Base-by-base conservation (phyloP, 495 filamentous ascomycete genomes). In the Penicillium crystallinum region DNA sequence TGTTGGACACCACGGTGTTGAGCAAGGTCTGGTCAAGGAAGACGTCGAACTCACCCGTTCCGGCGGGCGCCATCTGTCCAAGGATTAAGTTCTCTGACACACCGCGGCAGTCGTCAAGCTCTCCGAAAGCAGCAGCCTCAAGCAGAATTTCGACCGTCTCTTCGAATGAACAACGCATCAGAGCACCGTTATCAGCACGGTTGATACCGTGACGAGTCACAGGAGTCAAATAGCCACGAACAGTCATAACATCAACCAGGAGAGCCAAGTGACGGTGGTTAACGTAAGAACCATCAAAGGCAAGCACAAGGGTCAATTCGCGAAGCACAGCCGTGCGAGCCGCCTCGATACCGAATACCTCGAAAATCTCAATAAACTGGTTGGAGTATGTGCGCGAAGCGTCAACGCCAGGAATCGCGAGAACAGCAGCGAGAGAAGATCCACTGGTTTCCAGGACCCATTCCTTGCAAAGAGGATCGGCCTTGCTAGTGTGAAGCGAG, bases 131-230 rank as follows among this genome's bases (percentile, higher is more conserved):
- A 35, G 93, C 93, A 33, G 93, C 93, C 53, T 99, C 93, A 25
- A 97, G 79, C 22, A 99, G 76, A 73, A 99, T 99, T 66, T 99
- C 93, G 29, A 99, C 93, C 0, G 93, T 99, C 62, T 99, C 95
- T 73, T 99, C 93, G 72, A 99, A 99, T 8, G 93, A 99, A 77
- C 93, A 99, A 65, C 93, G 85, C 93, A 99, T 99, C 61, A 99
- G 77, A 2, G 93, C 93, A 76, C 93, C 93, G 41, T 95, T 99
- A 61, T 99, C 95, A 11, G 90, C 87, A 57, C 95, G 83, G 72
- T 99, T 99, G 71, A 99, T 99, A 74, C 93, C 93, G 56, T 97
- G 95, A 68, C 93, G 90, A 50, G 93, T 97, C 47, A 97, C 91
- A 6, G 93, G 91, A 67, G 95, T 95, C 57, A 99, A 78, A 58